Base-by-base conservation (phyloP, 2,329 filamentous ascomycete species). In the Fusarium globosum region DNA sequence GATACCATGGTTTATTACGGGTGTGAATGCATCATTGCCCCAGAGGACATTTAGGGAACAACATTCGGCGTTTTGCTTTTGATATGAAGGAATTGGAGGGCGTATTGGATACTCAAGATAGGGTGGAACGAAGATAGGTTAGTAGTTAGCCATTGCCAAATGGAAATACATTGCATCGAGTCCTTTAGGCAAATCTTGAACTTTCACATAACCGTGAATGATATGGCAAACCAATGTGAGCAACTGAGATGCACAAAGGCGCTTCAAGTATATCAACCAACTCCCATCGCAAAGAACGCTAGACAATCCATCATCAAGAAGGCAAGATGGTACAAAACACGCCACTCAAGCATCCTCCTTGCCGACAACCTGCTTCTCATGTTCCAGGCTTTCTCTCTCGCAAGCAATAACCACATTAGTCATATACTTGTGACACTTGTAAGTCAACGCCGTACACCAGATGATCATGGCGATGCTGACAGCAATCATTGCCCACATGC, bases 401-500 rank as follows among this genome's bases (percentile, higher is more conserved):
- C 28, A 69, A 36, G 30, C 12, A 23, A 62, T 65, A 7, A 52
- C 48, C 8, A 39, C 41, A 16, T 55, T 57, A 14, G 52, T 63
- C 7, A 52, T 33, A 15, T 74, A 65, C 49, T 60, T 76, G 1
- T 59, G 63, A 21, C 46, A 67, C 41, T 71, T 58, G 75, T 84
- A 88, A 2, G 87, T 82, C 46, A 92, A 78, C 3, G 84, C 83
- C 0, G 80, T 86, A 1, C 88, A 89, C 91, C 91, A 93, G 4
- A 90, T 72, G 0, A 84, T 85, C 77, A 93, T 81, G 4, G 86
- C 87, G 60, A 92, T 88, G 28, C 86, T 90, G 13, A 86, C 85
- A 4, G 85, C 90, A 77, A 93, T 91, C 91, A 93, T 93, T 7
- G 91, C 91, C 86, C 89, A 93, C 91, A 93, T 92, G n/a, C 91